These are phyloP conservation scores for Termitomyces sp. DNA, from an alignment of 1,284 basidiomycete species.

Conservation along the genomic window DNA sequence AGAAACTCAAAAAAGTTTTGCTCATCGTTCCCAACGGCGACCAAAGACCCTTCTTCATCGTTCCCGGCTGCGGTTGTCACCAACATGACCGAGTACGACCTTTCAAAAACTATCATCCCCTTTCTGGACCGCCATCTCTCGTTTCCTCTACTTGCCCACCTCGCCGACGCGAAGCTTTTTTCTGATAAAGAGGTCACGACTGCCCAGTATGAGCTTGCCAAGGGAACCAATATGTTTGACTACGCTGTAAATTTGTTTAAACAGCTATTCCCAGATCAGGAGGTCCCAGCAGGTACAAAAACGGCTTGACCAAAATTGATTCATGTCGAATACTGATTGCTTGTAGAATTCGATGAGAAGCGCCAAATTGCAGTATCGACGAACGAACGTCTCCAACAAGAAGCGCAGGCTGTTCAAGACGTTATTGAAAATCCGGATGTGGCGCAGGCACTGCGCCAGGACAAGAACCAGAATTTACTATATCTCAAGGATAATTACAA, in stretches of 20 bases:
- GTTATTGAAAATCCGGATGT: slow-evolving; percentile 98
- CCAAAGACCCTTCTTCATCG: slow-evolving; percentile 12
- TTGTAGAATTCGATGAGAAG: slow-evolving; percentile 75
- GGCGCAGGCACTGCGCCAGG: slow-evolving; percentile 84
- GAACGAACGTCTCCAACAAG: slow-evolving; percentile 80
- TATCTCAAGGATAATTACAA: slow-evolving; percentile 93
- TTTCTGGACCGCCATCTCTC: slow-evolving; percentile 94
- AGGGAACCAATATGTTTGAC: slow-evolving; percentile 95
- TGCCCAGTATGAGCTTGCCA: slow-evolving; percentile 95
- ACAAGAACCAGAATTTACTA: slow-evolving; percentile 94
- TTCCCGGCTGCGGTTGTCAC: not conserved
- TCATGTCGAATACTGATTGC: not conserved
- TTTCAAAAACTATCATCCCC: slow-evolving; percentile 88
- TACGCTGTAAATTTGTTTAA: slow-evolving; percentile 80
- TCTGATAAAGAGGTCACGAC: slow-evolving; percentile 70
- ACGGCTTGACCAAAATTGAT: not conserved
- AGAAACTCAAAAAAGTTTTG: slow-evolving; percentile 13
- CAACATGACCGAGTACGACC: slow-evolving; percentile 78
- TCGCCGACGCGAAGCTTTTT: slow-evolving; percentile 72
- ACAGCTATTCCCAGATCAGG: slow-evolving; percentile 68
- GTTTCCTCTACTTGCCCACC: slow-evolving; percentile 87
- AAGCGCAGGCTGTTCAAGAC: slow-evolving; percentile 89
- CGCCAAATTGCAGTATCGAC: slow-evolving; percentile 79
- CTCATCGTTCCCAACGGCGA: slow-evolving; percentile 12
- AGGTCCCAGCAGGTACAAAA: slow-evolving; percentile 55